Percentiles rank a stretch among this genome's conserved stretches.
These are phyloP conservation scores for Tetraselmis striata DNA, from an alignment of 139 green algal genomes.

Conservation along the genomic window DNA sequence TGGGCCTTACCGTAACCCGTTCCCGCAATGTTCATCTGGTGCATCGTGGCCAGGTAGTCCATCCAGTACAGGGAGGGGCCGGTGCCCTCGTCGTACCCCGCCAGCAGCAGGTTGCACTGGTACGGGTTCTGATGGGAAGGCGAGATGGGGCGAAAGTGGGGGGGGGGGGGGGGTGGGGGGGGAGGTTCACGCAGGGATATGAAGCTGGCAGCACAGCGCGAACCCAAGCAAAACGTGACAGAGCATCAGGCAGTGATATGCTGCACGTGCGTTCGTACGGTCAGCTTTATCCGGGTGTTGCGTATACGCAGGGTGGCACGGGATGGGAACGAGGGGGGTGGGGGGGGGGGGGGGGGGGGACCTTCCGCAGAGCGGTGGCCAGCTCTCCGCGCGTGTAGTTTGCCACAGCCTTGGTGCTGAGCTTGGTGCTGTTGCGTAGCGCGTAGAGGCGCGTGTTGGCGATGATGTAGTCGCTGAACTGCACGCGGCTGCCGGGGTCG, in stretches of 20 bases:
- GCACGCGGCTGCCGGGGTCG: conserved; percentile 80
- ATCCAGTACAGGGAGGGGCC: conserved; percentile 91
- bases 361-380: conserved; percentile 82
- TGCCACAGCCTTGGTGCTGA: conserved; percentile 86
- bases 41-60: conserved; percentile 96
- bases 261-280: no score
- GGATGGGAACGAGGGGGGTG: neutral
- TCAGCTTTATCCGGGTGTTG: no score
- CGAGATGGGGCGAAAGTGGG: neutral
- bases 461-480: conserved; percentile 78
- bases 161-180: neutral
- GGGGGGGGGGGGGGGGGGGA: conserved; percentile 9
- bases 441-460: conserved; percentile 90
- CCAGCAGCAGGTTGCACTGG: conserved; percentile 89
- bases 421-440: conserved; percentile 66
- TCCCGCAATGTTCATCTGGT: conserved; percentile 93
- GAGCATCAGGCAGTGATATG: no score
- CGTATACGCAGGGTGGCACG: no score
- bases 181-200: neutral
- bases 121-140: conserved; percentile 70
- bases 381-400: conserved; percentile 90
- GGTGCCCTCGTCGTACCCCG: conserved; percentile 78
- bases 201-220: neutral
- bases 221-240: conserved; percentile 3
- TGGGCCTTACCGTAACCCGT: conserved; percentile 83